Conservation (phyloP, 805 yeast species). For the Ogataea trehalophila region DNA sequence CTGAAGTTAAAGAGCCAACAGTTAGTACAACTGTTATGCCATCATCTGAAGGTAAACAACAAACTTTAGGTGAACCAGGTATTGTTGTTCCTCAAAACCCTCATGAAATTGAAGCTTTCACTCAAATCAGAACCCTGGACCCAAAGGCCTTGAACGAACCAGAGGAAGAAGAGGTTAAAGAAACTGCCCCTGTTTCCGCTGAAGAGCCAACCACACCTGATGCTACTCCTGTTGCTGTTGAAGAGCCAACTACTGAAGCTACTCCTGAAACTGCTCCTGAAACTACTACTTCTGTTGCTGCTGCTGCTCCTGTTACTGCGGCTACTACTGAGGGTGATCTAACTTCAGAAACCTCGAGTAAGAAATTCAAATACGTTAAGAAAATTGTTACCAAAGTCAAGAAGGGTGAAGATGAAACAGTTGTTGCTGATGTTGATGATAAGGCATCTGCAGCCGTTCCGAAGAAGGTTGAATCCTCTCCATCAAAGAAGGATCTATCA, state of each 20-base stretch:
- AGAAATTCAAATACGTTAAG: conserved; percentile 28
- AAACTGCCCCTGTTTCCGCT: conserved; percentile 37
- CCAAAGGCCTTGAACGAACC: conserved; percentile 54
- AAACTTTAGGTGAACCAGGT: conserved; percentile 68
- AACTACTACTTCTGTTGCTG: conserved; percentile 9
- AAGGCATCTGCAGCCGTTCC: conserved; percentile 10
- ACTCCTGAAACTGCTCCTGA: conserved; percentile 3
- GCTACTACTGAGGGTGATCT: conserved; percentile 3
- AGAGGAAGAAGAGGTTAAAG: conserved; percentile 8
- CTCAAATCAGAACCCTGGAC: conserved; percentile 51
- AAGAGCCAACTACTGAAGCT: conserved; percentile 6
- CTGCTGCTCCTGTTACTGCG: conserved; percentile 6
- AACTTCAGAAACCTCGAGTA: conserved; percentile 10
- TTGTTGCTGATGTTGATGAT: conserved; percentile 8
- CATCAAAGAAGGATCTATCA: too few species aligned
- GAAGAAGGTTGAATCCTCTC: conserved; percentile 1
- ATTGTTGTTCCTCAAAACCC: conserved; percentile 60
- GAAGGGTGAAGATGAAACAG: conserved; percentile 18
- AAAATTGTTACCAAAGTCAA: conserved; percentile 28
- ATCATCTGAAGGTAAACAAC: conserved; percentile 37
- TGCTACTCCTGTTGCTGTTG: conserved; percentile 24
- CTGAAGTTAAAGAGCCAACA: conserved; percentile 20
- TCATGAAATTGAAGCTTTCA: conserved; percentile 61
- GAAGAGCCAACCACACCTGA: conserved; percentile 4
- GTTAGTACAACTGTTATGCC: conserved; percentile 41